Base-by-base conservation (phyloP, 345 rosid species). In the Cochlearia excelsa region DNA sequence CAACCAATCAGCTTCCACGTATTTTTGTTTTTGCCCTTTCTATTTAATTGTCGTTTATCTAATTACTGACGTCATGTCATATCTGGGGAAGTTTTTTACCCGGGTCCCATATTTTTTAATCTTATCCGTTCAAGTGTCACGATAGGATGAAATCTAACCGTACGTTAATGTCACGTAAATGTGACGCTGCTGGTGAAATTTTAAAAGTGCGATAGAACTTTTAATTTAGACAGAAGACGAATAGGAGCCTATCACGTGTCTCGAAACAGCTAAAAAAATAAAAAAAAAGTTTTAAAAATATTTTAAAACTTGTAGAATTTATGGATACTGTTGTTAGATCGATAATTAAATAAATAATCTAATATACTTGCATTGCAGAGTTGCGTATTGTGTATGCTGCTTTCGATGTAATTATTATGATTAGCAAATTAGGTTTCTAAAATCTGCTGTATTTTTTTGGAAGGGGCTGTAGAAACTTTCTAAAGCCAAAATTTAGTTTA, bases 201-300 rank as follows among this genome's bases (percentile, higher is more conserved):
- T 37, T 4, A 1, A 27, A 35, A 69, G 23, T 47, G 34, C 8
- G 42, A 70, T 33, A 3, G 51, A 69, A 40, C 43, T 57, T 56
- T 63, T 43, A 42, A 30, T 63, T 31, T 42, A 65, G 39, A 30
- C 54, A 38, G 55, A 51, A 43, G 51, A 37, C 61, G 59, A 70
- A 63, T 51, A 30, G 26, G 4, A 70, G 69, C 48, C 49, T 51
- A 51, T 63, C 69, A 70, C 74, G 69, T 70, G 74, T 57, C 47
- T 70, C 54, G 64, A 63, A 56, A 42, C 41, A 42, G 10, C 52
- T 37, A 27, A 11, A 65, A 52, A 6, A 26, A 2, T 35, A 35
- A 35, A 35, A 6, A 26, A 2, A 2, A 35, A 35, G 6, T 35
- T 5, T 35, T 35, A 2, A 3, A 3, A 35, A 5, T 35, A 3